A percentile compares a stretch with the other conserved stretches of the same genome.
phyloP scores from a whole-genome alignment of 2,329 filamentous ascomycete genomes.

The Huntiella moniliformis region DNA sequence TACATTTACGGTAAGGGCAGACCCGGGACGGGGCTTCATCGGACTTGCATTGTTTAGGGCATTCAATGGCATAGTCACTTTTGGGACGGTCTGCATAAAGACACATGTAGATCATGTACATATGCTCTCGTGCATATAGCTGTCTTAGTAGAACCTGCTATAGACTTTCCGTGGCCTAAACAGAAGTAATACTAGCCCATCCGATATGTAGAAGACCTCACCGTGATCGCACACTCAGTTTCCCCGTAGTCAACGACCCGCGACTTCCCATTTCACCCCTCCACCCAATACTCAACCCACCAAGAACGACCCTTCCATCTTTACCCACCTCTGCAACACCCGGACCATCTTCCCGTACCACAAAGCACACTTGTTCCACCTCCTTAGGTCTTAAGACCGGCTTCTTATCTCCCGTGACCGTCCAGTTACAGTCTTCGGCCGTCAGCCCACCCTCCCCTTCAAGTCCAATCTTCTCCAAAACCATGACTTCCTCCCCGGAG shows the following conservation, averaged over 20 bases:
- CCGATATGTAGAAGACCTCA: background rate
- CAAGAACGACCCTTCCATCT: conserved; percentile 49
- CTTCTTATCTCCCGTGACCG: conserved; percentile 22
- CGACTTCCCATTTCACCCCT: conserved; percentile 73
- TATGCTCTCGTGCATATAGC: background rate
- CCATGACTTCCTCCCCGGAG: conserved; percentile 64
- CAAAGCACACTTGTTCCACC: conserved; percentile 47
- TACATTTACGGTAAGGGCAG: no score
- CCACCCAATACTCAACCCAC: conserved; percentile 76
- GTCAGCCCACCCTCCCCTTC: conserved; percentile 32
- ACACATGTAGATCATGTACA: no score
- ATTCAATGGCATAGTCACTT: no score
- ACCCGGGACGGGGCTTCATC: no score
- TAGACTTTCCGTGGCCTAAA: background rate
- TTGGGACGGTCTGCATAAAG: no score
- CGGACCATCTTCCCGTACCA: conserved; percentile 29
- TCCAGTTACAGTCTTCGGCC: conserved; percentile 40
- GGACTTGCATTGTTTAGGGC: no score
- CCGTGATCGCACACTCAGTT: conserved; percentile 37
- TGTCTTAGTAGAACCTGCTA: background rate
- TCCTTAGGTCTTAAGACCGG: conserved; percentile 43
- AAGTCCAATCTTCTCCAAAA: conserved; percentile 48
- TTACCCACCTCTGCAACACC: conserved; percentile 21
- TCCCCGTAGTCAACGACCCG: conserved; percentile 75
- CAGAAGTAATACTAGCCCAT: background rate